Evolutionary conservation across 2,329 filamentous ascomycete species (phyloP).

Genomic region (Drechslerella dactyloides): DNA sequence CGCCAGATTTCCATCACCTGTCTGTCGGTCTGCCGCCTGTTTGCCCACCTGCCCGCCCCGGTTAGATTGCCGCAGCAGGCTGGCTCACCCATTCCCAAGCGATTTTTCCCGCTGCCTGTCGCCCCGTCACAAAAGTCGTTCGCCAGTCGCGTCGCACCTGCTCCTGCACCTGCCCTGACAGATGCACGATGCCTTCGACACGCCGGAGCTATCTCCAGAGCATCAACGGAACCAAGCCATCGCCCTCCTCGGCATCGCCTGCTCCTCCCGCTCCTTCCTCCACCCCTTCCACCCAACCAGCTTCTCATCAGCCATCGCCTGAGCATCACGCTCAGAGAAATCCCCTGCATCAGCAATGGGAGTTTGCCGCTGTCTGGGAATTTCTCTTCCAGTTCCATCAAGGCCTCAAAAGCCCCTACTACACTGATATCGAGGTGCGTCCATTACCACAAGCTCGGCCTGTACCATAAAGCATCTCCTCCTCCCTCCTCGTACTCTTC

Average conservation of each 20-base stretch:
- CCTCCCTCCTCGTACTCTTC: no score
- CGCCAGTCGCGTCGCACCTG: constrained; percentile 41
- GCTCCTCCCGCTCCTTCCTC: constrained; percentile 5
- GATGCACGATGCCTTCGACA: constrained; percentile 40
- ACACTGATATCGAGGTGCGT: constrained; percentile 81
- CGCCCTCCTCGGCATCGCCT: not conserved
- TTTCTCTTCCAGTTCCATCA: constrained; percentile 89
- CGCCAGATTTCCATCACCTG: not conserved
- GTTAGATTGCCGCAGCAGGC: not conserved
- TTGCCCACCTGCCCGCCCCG: not conserved
- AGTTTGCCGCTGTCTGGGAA: constrained; percentile 68
- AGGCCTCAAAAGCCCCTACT: constrained; percentile 83
- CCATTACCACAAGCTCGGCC: constrained; percentile 21
- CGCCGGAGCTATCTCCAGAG: constrained; percentile 24
- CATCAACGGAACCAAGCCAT: constrained; percentile 1
- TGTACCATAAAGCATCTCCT: not conserved
- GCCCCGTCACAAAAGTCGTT: not conserved
- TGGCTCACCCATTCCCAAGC: not conserved
- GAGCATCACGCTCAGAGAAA: constrained; percentile 7
- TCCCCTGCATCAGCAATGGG: constrained; percentile 44
- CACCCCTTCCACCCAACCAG: not conserved
- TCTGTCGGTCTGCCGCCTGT: not conserved
- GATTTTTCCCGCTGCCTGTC: not conserved
- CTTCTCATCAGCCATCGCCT: not conserved
- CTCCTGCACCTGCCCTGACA: constrained; percentile 13